Evolutionary conservation across 2,329 filamentous ascomycete species (phyloP), one percentile per base, ranked within the genome.

Genomic region (Aspergillus eucalypticola): DNA sequence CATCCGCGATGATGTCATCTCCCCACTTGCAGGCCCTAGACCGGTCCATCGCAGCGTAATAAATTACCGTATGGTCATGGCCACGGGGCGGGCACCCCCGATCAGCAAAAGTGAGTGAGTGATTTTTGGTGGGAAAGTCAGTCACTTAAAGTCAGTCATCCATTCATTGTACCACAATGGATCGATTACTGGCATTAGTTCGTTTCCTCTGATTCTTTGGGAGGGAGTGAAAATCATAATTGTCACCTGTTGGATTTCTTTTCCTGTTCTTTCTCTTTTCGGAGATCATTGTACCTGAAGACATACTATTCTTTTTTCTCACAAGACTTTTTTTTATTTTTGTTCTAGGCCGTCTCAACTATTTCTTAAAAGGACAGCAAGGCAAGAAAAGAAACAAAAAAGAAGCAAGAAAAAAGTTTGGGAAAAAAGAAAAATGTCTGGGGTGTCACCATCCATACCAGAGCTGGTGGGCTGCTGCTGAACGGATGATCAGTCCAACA

Each of bases 31-130:
- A 64, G 58, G 66, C 62, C 64, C 67, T 70, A 72, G 70, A 72
- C 69, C 70, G 69, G 69, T 71, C 70, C 58, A 72, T 70, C 56
- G 17, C 23, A 42, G 44, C 51, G 61, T 51, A 60, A 56, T 62
- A 35, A 35, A 35, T 15, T 35, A 62, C 62, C 27, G 59, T 64
- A 62, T 57, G 51, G 57, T 62, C 54, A 66, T 51, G 54, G 42
- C 60, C 19, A 56, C 57, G 51, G 50, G 32, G 61, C 58, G 42
- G 27, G 49, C 56, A 53, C 27, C 52, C 52, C 60, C 32, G 46
- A 63, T 60, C 56, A 56, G 46, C 56, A 35, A 35, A 35, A 35
- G 32, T 35, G 32, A 35, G 44, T 60, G 61, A 63, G 61, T 63
- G 61, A 63, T 63, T 63, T 63, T 60, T 58, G 35, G 50, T 39